Evolutionary conservation across 2,329 filamentous ascomycete genomes (phyloP), one percentile per base, ranked within the genome.

Genomic region (Colletotrichum tabaci): DNA sequence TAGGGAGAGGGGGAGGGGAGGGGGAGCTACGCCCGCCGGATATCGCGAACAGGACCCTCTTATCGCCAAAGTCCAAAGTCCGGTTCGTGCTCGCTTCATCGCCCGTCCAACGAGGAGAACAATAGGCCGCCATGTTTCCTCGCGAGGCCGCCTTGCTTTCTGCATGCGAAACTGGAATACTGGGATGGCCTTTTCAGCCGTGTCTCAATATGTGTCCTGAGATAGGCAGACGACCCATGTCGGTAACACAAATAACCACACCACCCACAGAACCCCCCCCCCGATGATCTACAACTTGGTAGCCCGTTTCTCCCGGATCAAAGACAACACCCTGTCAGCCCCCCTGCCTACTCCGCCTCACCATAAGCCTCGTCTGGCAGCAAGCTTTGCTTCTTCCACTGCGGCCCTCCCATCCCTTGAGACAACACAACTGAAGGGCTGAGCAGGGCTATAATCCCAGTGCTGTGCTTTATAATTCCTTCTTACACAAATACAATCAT

Each of bases 181-280:
- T 30, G 57, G 68, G 68, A 35, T 71, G n/a, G 21, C 46, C 9
- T 15, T 40, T 16, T 68, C 68, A 60, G 68, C 68, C 40, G 68
- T 68, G 68, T 71, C 62, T 71, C 53, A 68, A 68, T 63, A 46
- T 18, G 8, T 56, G n/a, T 44, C 23, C 16, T 38, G 35, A 38
- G 9, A 38, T 10, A 38, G 9, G 35, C 10, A 38, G 9, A 38
- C 35, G 35, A 42, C 55, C 52, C 47, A 23, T 47, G 53, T 30
- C 35, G 30, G 47, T 62, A 42, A 46, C 21, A 42, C 47, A 53
- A 42, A 18, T 49, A 55, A 12, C 55, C 47, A 21, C 52, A 46
- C 23, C 30, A 35, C 35, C 30, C 50, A 57, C n/a, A 12, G 35
- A 26, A 56, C 46, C 61, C 35, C 35, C 35, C 30, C 8, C 8